Percentiles rank a stretch among this genome's conserved stretches.
These are phyloP conservation scores for Plasmopara muralis DNA, from an alignment of 352 stramenopile species.

Conservation along the genomic window DNA sequence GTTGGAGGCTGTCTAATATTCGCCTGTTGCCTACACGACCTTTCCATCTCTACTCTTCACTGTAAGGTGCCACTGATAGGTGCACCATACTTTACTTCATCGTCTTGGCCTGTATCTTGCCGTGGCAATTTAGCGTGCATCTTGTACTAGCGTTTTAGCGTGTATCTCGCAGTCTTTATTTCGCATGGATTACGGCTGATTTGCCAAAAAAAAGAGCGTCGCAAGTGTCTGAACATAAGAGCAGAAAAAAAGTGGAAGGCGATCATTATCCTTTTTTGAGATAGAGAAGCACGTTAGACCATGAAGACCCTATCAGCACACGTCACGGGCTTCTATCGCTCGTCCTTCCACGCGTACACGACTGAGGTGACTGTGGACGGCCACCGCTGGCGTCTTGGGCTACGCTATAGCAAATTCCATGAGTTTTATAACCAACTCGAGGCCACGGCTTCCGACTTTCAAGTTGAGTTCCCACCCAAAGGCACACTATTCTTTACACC, in stretches of 20 bases:
- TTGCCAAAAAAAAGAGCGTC: neutral
- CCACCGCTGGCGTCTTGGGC: conserved; percentile 35
- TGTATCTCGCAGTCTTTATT: no score
- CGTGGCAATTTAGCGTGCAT: no score
- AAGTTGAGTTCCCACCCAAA: conserved; percentile 60
- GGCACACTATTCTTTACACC: conserved; percentile 60
- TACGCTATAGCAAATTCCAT: conserved; percentile 69
- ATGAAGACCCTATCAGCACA: conserved; percentile 36
- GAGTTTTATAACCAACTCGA: conserved; percentile 48
- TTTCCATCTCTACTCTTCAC: no score
- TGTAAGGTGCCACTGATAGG: no score
- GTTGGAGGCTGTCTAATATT: no score
- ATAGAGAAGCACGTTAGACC: neutral
- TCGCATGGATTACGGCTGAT: neutral
- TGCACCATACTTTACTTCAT: no score
- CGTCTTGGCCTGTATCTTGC: no score
- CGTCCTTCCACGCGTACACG: conserved; percentile 50
- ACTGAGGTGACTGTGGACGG: conserved; percentile 39
- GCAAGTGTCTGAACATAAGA: neutral
- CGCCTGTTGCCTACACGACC: no score
- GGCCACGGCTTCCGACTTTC: conserved; percentile 31
- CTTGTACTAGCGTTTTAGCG: no score
- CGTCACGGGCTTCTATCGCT: conserved; percentile 39
- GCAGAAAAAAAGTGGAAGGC: neutral
- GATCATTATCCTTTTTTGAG: conserved; percentile 16